A percentile compares a stretch with the other conserved stretches of the same genome.
Conservation (phyloP, 306 rosid species). For the Dalbergia cochinchinensis region DNA sequence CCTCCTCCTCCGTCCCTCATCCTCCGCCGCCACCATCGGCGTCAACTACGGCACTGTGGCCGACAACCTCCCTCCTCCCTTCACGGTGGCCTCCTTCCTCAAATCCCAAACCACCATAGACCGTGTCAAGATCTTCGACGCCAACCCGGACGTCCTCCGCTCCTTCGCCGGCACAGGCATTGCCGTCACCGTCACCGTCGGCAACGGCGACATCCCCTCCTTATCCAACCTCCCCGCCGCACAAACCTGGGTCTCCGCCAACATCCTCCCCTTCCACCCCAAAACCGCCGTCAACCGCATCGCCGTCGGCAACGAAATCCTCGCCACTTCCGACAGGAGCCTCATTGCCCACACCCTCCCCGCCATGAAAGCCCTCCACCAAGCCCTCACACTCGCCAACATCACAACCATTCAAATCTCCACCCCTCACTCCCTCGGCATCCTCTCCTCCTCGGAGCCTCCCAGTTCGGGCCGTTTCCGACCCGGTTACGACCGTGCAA, state of each 20-base stretch:
- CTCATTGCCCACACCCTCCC: conserved; percentile 78
- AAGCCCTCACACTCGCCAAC: conserved; percentile 65
- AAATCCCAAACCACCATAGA: conserved; percentile 75
- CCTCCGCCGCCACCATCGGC: conserved; percentile 56
- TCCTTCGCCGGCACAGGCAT: conserved; percentile 75
- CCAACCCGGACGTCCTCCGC: conserved; percentile 70
- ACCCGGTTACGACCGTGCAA: conserved; percentile 63
- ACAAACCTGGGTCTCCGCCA: conserved; percentile 64
- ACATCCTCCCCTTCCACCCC: conserved; percentile 71
- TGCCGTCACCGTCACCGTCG: conserved; percentile 67
- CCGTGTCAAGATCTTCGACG: conserved; percentile 78
- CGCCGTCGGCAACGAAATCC: conserved; percentile 88
- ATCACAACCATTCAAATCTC: conserved; percentile 61
- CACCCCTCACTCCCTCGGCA: conserved; percentile 85
- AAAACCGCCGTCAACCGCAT: conserved; percentile 63
- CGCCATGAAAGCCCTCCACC: conserved; percentile 68
- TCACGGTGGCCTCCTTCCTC: conserved; percentile 74
- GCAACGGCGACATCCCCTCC: conserved; percentile 69
- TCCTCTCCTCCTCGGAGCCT: conserved; percentile 69
- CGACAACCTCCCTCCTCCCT: conserved; percentile 76
- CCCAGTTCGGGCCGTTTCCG: conserved; percentile 78
- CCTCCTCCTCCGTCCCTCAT: conserved; percentile 21
- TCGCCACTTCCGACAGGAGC: conserved; percentile 80
- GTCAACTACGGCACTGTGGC: conserved; percentile 91
- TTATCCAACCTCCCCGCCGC: conserved; percentile 71